Base-by-base conservation (phyloP, 495 filamentous ascomycete species). In the Talaromyces borbonicus region DNA sequence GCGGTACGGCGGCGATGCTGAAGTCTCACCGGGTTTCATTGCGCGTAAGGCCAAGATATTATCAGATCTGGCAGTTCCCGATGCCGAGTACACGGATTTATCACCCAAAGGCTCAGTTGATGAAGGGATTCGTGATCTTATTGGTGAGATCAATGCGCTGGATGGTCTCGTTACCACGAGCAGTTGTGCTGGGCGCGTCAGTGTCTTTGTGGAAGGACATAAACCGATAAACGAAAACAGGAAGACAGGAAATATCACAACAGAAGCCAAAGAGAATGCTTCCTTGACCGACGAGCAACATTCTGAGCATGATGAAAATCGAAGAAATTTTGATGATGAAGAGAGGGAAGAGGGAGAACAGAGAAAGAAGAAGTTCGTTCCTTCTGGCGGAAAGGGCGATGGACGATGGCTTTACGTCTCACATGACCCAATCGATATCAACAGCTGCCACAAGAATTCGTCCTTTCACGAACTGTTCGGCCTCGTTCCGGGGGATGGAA, bases 91-190 rank as follows among this genome's bases (percentile, higher is more conserved):
- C 59, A 74, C 73, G 33, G 87, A 92, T 59, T 68, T 78, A 3
- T 93, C 85, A 8, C 89, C 89, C 1, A 95, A 95, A 65, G 89
- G 90, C 5, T 81, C 77, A 0, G 73, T 95, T 15, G 90, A 95
- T 55, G 75, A 65, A 41, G 82, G 72, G 2, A 86, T 95, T 44
- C 72, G 78, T n/a, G 69, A 77, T 12, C 63, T 95, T 44, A 85
- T 97, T 37, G 68, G 67, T 33, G 78, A 80, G 47, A 78, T 95
- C 54, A 95, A 96, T 63, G 61, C 52, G 1, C 35, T 75, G n/a
- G 73, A 78, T 7, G 84, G 82, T 25, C 67, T 87, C 22, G 88
- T 90, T 20, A 95, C 87, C 5, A 95, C 89, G 9, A 95, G 90
- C 60, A 94, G 85, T 58, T 95, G 90, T 56, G 80, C 88, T 8